These are phyloP conservation scores for Rhodotorula mucilaginosa DNA, from an alignment of 1,284 basidiomycete genomes.

Conservation along the genomic window DNA sequence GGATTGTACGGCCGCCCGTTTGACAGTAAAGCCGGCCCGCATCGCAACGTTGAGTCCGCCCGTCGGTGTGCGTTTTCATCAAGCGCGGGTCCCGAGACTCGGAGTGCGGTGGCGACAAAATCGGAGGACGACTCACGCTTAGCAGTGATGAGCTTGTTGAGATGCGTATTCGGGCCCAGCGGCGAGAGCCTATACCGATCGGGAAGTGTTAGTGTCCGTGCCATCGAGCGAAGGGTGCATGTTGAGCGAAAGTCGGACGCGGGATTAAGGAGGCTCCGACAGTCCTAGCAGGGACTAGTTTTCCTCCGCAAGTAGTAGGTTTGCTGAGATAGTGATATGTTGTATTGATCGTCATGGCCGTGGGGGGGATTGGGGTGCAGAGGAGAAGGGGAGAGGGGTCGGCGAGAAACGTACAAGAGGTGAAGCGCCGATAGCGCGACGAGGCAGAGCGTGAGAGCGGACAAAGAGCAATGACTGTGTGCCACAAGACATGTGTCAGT, in stretches of 20 bases:
- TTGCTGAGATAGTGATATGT: constrained; percentile 38
- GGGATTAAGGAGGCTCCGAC: constrained; percentile 18
- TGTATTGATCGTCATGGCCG: constrained; percentile 17
- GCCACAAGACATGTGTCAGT: too few species aligned
- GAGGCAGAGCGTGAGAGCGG: too few species aligned
- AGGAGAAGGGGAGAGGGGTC: neutral
- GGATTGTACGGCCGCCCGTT: constrained; percentile 37
- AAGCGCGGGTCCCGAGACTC: constrained; percentile 5
- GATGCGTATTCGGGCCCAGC: neutral
- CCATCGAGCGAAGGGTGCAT: too few species aligned
- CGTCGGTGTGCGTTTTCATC: constrained; percentile 31
- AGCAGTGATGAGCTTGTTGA: neutral
- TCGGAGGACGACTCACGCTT: neutral
- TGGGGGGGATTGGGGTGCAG: neutral
- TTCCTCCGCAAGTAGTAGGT: constrained; percentile 26
- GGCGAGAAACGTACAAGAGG: too few species aligned
- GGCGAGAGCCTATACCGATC: too few species aligned
- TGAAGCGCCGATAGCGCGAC: too few species aligned
- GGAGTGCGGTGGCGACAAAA: neutral
- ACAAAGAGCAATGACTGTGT: too few species aligned
- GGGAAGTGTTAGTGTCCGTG: too few species aligned
- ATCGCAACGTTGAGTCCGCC: constrained; percentile 30
- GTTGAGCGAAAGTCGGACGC: neutral
- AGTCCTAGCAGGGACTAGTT: constrained; percentile 28
- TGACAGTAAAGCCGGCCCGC: constrained; percentile 18